Conservation (phyloP, 2,329 filamentous ascomycete genomes). For the Sporothrix inflata region DNA sequence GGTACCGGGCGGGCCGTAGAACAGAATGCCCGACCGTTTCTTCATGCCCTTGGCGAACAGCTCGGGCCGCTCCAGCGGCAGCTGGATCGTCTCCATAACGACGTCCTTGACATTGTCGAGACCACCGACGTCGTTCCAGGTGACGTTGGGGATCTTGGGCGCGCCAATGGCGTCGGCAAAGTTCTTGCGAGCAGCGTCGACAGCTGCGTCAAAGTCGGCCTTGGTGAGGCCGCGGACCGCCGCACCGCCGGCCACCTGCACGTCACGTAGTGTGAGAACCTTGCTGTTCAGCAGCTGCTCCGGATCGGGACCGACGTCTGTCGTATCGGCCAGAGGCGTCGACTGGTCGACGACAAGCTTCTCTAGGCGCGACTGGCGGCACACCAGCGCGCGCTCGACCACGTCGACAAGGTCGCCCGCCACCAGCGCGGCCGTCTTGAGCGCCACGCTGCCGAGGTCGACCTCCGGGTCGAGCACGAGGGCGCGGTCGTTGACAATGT, state of each 20-base stretch:
- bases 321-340: not conserved
- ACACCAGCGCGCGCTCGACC: conserved; percentile 83
- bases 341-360: conserved; percentile 56
- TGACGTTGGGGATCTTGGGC: conserved; percentile 96
- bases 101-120: conserved; percentile 93
- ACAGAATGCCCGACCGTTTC: conserved; percentile 90
- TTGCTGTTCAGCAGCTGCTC: conserved; percentile 28
- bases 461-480: conserved; percentile 81
- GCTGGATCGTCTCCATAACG: conserved; percentile 94
- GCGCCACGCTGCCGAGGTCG: conserved; percentile 79
- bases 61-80: conserved; percentile 88
- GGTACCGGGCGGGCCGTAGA: conserved; percentile 88
- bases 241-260: conserved; percentile 85
- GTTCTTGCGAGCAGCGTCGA: conserved; percentile 94
- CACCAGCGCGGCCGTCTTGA: conserved; percentile 94
- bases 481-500: conserved; percentile 75
- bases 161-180: conserved; percentile 97
- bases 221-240: conserved; percentile 77
- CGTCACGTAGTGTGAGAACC: conserved; percentile 70
- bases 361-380: conserved; percentile 75
- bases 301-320: conserved; percentile 9
- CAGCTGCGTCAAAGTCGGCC: conserved; percentile 85
- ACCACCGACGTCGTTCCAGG: conserved; percentile 94
- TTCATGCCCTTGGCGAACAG: conserved; percentile 98
- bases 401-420: conserved; percentile 94